Conservation (phyloP, 2,329 filamentous ascomycete genomes). For the Colletotrichum falcatum region DNA sequence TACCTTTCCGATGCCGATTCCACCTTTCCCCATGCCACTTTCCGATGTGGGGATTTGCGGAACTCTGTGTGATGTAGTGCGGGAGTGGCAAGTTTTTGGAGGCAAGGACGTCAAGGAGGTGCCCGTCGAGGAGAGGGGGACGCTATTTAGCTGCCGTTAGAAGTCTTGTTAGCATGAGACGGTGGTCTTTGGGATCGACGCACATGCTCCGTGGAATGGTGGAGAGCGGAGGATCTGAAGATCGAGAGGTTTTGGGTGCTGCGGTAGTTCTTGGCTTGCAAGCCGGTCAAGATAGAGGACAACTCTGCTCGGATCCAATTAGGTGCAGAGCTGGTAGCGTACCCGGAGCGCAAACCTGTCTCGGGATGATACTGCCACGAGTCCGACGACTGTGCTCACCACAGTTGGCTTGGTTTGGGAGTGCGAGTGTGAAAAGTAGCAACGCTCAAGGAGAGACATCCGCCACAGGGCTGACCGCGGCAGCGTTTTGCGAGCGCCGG, state of each 20-base stretch:
- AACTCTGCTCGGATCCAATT: background rate
- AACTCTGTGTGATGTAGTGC: background rate
- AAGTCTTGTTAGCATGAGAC: background rate
- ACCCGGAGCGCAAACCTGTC: background rate
- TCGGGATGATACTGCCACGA: background rate
- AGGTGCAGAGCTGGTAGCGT: background rate
- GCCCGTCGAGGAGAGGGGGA: background rate
- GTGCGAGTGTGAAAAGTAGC: background rate
- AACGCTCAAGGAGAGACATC: background rate
- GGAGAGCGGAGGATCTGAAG: background rate
- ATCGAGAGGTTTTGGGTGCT: background rate
- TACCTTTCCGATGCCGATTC: background rate
- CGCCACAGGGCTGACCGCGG: background rate
- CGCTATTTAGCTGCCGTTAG: background rate
- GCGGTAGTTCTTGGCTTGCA: constrained; percentile 7
- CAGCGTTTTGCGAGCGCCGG: background rate
- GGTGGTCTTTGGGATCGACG: background rate
- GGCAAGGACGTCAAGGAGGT: background rate
- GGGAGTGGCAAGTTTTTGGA: background rate
- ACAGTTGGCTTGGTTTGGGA: background rate
- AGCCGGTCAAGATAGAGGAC: background rate
- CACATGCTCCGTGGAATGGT: background rate
- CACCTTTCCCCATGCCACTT: background rate
- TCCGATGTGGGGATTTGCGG: background rate
- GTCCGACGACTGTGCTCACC: background rate